A percentile compares a stretch with the other conserved stretches of the same genome.
Evolutionary conservation across 1,284 basidiomycete species (phyloP).

Genomic region (Ustilago shanxiensis): DNA sequence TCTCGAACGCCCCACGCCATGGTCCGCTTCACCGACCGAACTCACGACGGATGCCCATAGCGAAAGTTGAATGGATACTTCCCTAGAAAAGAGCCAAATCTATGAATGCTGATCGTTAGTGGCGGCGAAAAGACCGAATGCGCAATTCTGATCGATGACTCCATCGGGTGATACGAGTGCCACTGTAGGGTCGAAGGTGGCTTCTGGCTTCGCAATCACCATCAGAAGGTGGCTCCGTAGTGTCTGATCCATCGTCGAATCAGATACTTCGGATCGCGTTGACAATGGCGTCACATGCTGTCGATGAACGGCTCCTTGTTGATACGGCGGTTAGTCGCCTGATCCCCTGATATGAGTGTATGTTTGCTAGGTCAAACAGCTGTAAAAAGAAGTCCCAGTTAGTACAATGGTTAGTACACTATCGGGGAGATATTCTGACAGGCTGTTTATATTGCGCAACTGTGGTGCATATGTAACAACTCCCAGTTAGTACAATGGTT

Average conservation of each 20-base stretch:
- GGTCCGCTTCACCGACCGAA: background rate
- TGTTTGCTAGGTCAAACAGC: too few relatives aligned
- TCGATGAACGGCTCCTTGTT: background rate
- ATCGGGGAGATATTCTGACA: background rate
- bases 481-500: constrained; percentile 35
- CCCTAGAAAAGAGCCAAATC: background rate
- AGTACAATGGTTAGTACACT: constrained; percentile 25
- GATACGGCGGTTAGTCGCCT: background rate
- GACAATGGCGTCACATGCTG: background rate
- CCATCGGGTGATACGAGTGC: background rate
- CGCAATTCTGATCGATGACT: background rate
- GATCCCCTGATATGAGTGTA: too few relatives aligned
- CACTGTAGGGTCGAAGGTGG: background rate
- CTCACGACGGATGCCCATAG: background rate
- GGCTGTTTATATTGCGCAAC: background rate
- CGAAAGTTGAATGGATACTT: background rate
- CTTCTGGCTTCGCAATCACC: background rate
- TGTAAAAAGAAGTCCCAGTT: too few relatives aligned
- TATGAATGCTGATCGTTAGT: background rate
- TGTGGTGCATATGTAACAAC: accelerated
- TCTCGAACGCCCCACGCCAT: too few relatives aligned
- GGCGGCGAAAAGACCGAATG: background rate
- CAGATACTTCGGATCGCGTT: background rate
- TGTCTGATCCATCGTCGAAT: too few relatives aligned
- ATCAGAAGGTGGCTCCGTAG: background rate